Evolutionary conservation across 1,284 basidiomycete species (phyloP), one percentile per base, ranked within the genome.

Genomic region (Leccinum proximum): DNA sequence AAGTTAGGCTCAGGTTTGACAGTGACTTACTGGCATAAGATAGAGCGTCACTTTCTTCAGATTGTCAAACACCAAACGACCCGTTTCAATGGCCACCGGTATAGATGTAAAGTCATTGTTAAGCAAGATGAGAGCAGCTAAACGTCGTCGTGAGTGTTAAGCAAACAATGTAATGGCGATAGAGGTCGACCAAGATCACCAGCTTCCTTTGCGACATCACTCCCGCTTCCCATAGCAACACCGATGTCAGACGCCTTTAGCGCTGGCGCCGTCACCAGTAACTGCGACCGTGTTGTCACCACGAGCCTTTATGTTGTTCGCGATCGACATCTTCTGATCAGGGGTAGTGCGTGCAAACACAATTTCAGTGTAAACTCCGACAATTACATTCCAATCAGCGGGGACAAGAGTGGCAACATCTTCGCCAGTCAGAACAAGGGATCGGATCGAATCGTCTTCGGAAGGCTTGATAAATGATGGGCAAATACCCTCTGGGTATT

Each of bases 161-260:
- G 14, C 65, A 10, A 65, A n/a, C 35, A 26, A 38, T 54, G 2
- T 16, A 10, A 40, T 11, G 6, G 56, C 22, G 18, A 26, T 9
- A 16, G 7, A 42, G 53, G 13, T 62, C 62, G 0, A 1, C 56
- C 11, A 18, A 64, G 7, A 64, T 63, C 48, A 77, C 78, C 78
- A 11, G 79, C 79, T 69, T 84, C 81, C 65, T 93, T 93, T 48
- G 92, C 92, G 6, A 94, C 92, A 71, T 94, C 92, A 0, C 92
- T 94, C 59, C 92, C 92, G 59, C 86, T 87, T 54, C 92, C 92
- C 92, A 94, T 94, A 13, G 90, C 87, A 50, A 94, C 90, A 68
- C 92, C 92, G 64, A 94, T 93, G 69, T 94, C 92, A 6, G 92
- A 89, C 77, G 89, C 91, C 74, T 92, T 92, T 66, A 94, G 64